Evolutionary conservation across 1,139 yeast genomes (phyloP), one percentile per base, ranked within the genome.

Genomic region (Maudiozyma humilis): DNA sequence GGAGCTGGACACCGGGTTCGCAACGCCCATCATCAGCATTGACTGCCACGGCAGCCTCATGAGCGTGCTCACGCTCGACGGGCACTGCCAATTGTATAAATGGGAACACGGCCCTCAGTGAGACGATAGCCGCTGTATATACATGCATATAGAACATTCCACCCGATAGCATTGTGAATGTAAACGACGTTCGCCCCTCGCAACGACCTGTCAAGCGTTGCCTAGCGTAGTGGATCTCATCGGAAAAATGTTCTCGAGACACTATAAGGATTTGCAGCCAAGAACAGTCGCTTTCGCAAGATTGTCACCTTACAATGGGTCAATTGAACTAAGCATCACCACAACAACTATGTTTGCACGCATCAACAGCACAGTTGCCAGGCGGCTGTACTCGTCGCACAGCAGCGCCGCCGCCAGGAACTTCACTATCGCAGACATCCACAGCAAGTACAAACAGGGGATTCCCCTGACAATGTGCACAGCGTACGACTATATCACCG

Each of bases 401-500:
- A 6, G 32, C 2, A 2, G 30, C 2, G 16, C 14, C 8, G 2
- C 23, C 3, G 1, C 36, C 29, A 47, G 42, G 27, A 44, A 43
- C 14, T 46, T 41, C 35, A 55, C 63, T 1, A 51, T 60, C 17
- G 48, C 45, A 7, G 61, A 55, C 36, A 44, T 61, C 3, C 44
- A 46, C 15, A 44, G 44, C 16, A 56, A 56, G 36, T 53, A 57
- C 32, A 15, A 25, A 10, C 37, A 44, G 10, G 47, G 51, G 8
- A 41, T 33, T 6, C 63, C 63, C 4, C 76, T 89, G 19, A 67
- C 89, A 0, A 78, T 83, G 64, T 68, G 88, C 18, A 91, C 98
- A 0, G 94, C 95, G 1, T 88, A 89, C 62, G 98, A 91, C 59
- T 83, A 71, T 57, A 78, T 89, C 27, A 81, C 95, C 0, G 91